phyloP scores from a whole-genome alignment of 1,284 basidiomycete species.

The Fistulina hepatica region DNA sequence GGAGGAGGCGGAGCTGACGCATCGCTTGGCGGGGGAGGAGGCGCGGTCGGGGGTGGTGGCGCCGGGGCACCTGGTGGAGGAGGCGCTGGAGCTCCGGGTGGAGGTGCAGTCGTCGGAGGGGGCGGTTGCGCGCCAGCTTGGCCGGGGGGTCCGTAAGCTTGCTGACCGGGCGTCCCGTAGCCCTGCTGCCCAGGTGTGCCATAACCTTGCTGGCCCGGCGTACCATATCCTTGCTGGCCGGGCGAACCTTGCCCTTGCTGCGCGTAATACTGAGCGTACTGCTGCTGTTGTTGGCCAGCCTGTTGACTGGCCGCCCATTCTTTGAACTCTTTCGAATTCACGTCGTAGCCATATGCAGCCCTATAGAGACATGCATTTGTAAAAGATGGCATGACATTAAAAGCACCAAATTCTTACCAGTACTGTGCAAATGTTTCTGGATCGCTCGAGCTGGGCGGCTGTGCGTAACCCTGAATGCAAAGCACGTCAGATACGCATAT shows the following conservation, averaged over 20 bases:
- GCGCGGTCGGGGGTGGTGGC: constrained; percentile 6
- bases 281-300: constrained; percentile 59
- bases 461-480: constrained; percentile 49
- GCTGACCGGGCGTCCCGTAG: no score
- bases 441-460: constrained; percentile 43
- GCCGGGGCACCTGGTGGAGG: no score
- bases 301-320: constrained; percentile 65
- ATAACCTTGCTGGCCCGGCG: no score
- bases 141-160: no score
- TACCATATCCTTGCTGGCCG: no score
- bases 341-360: constrained; percentile 85
- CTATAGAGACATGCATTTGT: constrained; percentile 28
- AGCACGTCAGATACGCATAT: constrained; percentile 51
- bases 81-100: no score
- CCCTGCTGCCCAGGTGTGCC: no score
- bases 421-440: constrained; percentile 59
- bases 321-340: constrained; percentile 72
- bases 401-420: constrained; percentile 36
- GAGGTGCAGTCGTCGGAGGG: no score
- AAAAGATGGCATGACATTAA: not conserved
- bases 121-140: no score
- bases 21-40: constrained; percentile 5
- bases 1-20: not conserved
- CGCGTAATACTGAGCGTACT: constrained; percentile 64
- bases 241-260: constrained; percentile 20